Conservation (phyloP, 148 eudicot species). For the Rhododendron ovatum region DNA sequence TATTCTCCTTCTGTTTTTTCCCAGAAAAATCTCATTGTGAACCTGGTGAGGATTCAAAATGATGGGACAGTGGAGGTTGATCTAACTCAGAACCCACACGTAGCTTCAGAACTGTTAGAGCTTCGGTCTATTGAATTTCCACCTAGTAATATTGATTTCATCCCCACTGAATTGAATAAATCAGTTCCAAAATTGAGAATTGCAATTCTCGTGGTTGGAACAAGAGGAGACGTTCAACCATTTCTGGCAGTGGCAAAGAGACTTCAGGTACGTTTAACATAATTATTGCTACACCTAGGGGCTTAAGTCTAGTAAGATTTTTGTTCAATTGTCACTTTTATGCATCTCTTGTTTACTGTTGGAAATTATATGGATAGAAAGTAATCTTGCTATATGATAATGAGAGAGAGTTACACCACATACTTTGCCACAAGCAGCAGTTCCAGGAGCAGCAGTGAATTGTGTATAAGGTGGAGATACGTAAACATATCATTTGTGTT, state of each 20-base stretch:
- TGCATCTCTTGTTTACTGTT: not conserved
- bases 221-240: slow-evolving; percentile 97
- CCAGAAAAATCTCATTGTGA: slow-evolving; percentile 70
- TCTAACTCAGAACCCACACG: slow-evolving; percentile 36
- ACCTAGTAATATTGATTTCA: slow-evolving; percentile 26
- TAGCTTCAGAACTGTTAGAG: slow-evolving; percentile 49
- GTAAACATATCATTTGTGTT: not conserved
- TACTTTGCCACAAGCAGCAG: not conserved
- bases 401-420: not conserved
- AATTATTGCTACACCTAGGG: not conserved
- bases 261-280: slow-evolving; percentile 54
- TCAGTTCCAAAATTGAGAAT: slow-evolving; percentile 65
- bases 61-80: slow-evolving; percentile 63
- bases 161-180: slow-evolving; percentile 30
- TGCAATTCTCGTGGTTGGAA: slow-evolving; percentile 87
- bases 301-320: not conserved
- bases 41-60: slow-evolving; percentile 75
- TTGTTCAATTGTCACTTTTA: not conserved
- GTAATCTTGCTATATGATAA: not conserved
- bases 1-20: slow-evolving; percentile 14
- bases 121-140: slow-evolving; percentile 37
- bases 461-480: not conserved
- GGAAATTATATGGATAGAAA: not conserved
- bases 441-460: not conserved
- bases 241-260: slow-evolving; percentile 80